Conservation (phyloP, 352 stramenopile genomes). For the Globisporangium orthogonon region DNA sequence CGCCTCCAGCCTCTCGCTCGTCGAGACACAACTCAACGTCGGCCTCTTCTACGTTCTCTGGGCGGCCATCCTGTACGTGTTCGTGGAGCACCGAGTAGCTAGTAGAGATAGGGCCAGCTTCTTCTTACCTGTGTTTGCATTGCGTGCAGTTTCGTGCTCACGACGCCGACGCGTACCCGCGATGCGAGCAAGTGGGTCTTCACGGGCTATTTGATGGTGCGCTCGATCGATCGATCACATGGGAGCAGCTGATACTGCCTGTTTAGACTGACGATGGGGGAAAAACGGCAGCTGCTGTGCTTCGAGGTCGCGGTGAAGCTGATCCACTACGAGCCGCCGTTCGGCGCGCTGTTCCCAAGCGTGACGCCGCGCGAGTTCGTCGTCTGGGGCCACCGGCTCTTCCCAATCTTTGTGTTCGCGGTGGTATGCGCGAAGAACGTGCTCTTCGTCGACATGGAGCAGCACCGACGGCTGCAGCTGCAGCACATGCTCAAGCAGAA, state of each 20-base stretch:
- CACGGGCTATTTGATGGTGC: conserved; percentile 35
- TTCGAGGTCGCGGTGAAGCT: conserved; percentile 52
- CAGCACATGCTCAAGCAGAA: conserved; percentile 49
- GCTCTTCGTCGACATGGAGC: conserved; percentile 56
- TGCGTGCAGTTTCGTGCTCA: conserved; percentile 36
- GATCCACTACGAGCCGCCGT: conserved; percentile 48
- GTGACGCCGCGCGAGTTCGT: conserved; percentile 57
- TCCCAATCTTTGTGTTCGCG: conserved; percentile 40
- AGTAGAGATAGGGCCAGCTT: too few species aligned
- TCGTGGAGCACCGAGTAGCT: too few species aligned
- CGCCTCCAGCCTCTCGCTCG: conserved; percentile 30
- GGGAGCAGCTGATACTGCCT: not conserved
- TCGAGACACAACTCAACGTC: conserved; percentile 51
- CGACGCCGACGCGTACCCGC: conserved; percentile 28
- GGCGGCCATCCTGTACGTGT: conserved; percentile 49
- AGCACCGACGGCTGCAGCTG: conserved; percentile 39
- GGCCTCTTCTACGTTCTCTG: conserved; percentile 66
- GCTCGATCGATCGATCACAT: not conserved
- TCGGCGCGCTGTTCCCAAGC: conserved; percentile 31
- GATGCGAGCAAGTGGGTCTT: conserved; percentile 43
- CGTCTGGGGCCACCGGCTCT: conserved; percentile 45
- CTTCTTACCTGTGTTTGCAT: too few species aligned
- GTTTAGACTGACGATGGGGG: not conserved
- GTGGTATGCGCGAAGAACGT: conserved; percentile 38
- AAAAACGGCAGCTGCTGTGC: conserved; percentile 34